These are phyloP conservation scores for Paracoccidioides lutzii DNA, from an alignment of 2,329 filamentous ascomycete species.

Conservation along the genomic window DNA sequence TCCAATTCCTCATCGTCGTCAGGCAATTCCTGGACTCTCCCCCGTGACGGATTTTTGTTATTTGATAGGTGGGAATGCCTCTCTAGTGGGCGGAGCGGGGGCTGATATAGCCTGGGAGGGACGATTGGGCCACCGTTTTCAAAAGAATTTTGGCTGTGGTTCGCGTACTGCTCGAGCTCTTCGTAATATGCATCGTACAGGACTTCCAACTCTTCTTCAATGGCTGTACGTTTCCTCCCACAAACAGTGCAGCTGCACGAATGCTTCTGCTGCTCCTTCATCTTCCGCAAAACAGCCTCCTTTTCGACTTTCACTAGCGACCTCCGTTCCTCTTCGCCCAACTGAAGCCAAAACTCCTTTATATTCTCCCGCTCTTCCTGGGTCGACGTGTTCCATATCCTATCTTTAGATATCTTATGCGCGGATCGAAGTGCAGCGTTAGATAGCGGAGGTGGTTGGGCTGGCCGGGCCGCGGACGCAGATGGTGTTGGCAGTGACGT, in stretches of 20 bases:
- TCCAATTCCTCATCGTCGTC: conserved; percentile 44
- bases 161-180: conserved; percentile 93
- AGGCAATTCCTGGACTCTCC: conserved; percentile 52
- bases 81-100: conserved; percentile 41
- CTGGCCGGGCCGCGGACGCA: conserved; percentile 27
- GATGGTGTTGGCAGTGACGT: conserved; percentile 33
- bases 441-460: conserved; percentile 32
- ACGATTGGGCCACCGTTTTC: conserved; percentile 55
- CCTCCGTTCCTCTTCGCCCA: conserved; percentile 89
- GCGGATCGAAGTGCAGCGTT: conserved; percentile 30
- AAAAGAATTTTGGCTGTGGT: conserved; percentile 54
- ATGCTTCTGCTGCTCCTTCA: conserved; percentile 99
- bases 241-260: conserved; percentile 97
- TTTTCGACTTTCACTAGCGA: conserved; percentile 97
- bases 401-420: conserved; percentile 52
- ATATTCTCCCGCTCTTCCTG: conserved; percentile 93
- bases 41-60: conserved; percentile 56
- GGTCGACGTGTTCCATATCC: conserved; percentile 95
- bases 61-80: conserved; percentile 40
- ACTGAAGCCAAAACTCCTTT: conserved; percentile 92
- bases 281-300: conserved; percentile 92
- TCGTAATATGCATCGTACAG: conserved; percentile 98
- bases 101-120: conserved; percentile 51
- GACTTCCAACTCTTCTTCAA: conserved; percentile 94
- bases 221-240: conserved; percentile 87